Evolutionary conservation across 208 protist genomes (phyloP), one percentile per base, ranked within the genome.

Genomic region (Chromosphaera perkinsii): DNA sequence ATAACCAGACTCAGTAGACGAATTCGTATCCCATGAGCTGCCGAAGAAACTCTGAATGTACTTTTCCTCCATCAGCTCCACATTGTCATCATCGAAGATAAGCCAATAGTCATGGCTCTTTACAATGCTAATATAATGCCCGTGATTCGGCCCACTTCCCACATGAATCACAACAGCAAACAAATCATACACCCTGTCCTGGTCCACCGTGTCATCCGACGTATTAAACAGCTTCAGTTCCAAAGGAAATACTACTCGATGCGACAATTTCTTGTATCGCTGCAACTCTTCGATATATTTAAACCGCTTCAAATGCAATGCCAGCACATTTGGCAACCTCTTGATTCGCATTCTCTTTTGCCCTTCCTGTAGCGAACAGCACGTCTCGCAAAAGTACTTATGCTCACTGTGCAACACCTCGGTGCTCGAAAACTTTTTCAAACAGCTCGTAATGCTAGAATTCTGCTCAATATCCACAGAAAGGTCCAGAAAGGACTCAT

Each of bases 341-440:
- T 82, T 82, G 35, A 86, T 77, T 33, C 76, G 76, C 72, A 87
- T 82, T 43, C 83, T 61, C 56, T 83, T 82, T 42, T 84, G 31
- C 2, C 79, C 83, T 45, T 88, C 83, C 58, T 87, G 83, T 17
- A 85, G 49, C 24, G 51, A 71, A 51, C 65, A 73, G 56, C 83
- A 88, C 17, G 33, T 60, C 29, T 88, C 83, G 65, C 83, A 88
- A 54, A 64, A 85, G 69, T 85, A 88, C 66, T 88, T 88, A 36
- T 84, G 71, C 35, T 80, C 70, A 37, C 54, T 54, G 12, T 61
- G 49, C 7, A 88, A 59, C 54, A 62, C 64, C 40, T 84, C 83
- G 10, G 58, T 47, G 1, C 52, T 51, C 24, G 69, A 75, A 70
- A 86, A 88, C 35, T 78, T 77, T 17, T 63, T 42, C 20, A 88